Evolutionary conservation across 1,284 basidiomycete genomes (phyloP), one percentile per base, ranked within the genome.

Genomic region (Rhodotorula sp.): DNA sequence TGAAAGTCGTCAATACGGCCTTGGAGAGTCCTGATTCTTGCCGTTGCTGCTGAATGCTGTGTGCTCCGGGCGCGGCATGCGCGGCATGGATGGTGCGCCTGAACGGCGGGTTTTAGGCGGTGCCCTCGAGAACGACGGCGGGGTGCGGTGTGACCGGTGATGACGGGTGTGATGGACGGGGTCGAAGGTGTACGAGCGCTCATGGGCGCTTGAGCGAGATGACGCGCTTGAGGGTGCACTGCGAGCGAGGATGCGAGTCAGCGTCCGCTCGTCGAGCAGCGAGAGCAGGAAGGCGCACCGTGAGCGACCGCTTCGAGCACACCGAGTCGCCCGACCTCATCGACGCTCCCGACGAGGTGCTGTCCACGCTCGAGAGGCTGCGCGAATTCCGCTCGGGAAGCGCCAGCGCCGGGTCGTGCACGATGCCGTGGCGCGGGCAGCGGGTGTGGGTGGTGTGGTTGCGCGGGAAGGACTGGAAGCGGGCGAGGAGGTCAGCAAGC

Each of bases 391-490:
- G 59, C 32, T 59, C 67, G n/a, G 73, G 73, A 1, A 74, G 54
- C 5, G 70, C 67, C 44, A 74, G 70, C 13, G 59, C 59, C 3
- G 73, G 67, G 36, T 66, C 55, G 60, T 74, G 73, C 9, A 67
- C 66, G 64, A 74, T 71, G 15, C 70, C 69, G 53, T 74, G 73
- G 13, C 63, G 59, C 0, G 73, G 73, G 61, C 73, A 74, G 27
- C 58, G 41, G 53, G 34, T 27, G n/a, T 56, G 55, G 12, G 61
- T 22, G 21, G 66, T 72, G 63, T 72, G 70, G 19, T 57, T 32
- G 4, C 63, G 55, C 3, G 70, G 70, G 66, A 72, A 72, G 37
- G 66, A 66, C 70, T 72, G 59, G n/a, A 15, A 21, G 22, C 13
- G 17, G 21, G 7, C 6, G 17, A 10, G 32, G 32, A 12, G 34